Conservation (phyloP, 2,329 filamentous ascomycete species). For the Chalara sp. region DNA sequence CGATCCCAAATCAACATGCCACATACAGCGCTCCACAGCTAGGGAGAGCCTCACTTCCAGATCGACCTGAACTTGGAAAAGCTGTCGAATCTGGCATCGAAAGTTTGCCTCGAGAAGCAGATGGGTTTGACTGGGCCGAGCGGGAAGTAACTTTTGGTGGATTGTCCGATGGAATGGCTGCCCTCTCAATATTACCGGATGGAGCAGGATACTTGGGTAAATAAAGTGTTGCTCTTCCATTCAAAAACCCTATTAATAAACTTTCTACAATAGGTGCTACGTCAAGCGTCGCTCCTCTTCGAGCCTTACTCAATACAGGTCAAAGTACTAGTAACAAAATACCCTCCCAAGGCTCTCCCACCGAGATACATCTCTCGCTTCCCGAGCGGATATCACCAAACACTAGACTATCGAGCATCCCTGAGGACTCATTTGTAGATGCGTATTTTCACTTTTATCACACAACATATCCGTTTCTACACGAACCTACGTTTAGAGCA, state of each 20-base stretch:
- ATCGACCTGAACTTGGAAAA: too few relatives aligned
- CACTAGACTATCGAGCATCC: too few relatives aligned
- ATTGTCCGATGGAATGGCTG: conserved; percentile 29
- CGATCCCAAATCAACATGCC: too few relatives aligned
- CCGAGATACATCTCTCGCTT: too few relatives aligned
- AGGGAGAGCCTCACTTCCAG: too few relatives aligned
- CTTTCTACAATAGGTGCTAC: conserved; percentile 7
- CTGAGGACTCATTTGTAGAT: conserved; percentile 13
- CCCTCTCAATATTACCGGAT: conserved; percentile 29
- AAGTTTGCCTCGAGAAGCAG: conserved; percentile 12
- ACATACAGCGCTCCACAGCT: too few relatives aligned
- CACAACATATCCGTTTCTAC: conserved; percentile 37
- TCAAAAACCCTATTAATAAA: background rate
- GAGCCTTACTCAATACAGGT: too few relatives aligned
- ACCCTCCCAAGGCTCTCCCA: too few relatives aligned
- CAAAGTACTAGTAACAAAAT: too few relatives aligned
- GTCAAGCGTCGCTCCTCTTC: conserved; percentile 5
- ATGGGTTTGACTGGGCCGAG: conserved; percentile 17
- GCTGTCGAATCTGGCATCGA: background rate
- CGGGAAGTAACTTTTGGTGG: conserved; percentile 4
- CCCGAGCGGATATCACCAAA: too few relatives aligned
- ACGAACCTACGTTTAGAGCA: conserved; percentile 36
- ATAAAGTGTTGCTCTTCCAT: background rate
- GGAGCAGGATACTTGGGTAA: conserved; percentile 28
- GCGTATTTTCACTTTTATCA: conserved; percentile 38